phyloP scores from a whole-genome alignment of 75 land plant species.

The Pinus taeda region DNA sequence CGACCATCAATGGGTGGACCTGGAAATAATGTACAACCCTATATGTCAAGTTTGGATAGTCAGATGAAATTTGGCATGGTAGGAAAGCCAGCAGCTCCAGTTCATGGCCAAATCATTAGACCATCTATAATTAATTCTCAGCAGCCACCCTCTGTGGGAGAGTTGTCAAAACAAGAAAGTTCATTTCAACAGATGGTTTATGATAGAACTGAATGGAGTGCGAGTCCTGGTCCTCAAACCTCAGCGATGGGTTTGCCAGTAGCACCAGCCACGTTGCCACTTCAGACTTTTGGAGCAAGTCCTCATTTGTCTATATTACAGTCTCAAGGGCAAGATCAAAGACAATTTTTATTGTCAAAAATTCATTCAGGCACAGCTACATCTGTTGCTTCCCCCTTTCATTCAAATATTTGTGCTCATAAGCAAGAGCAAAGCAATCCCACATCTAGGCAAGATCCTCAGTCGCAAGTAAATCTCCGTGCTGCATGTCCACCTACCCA shows the following conservation, averaged over 20 bases:
- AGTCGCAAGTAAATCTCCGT: not conserved
- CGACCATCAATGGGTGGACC: not conserved
- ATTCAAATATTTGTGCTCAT: not conserved
- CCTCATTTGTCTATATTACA: not conserved
- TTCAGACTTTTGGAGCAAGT: not conserved
- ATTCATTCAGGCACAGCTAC: not conserved
- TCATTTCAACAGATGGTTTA: not conserved
- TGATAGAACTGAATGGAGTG: conserved; percentile 2
- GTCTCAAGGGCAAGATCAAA: not conserved
- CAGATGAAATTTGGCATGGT: not conserved
- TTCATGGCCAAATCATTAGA: not conserved
- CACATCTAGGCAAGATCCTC: not conserved
- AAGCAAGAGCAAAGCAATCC: not conserved
- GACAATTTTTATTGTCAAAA: not conserved
- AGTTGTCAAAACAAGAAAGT: conserved; percentile 2
- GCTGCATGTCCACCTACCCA: not conserved
- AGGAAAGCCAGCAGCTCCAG: not conserved
- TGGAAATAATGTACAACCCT: not conserved
- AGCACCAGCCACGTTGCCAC: not conserved
- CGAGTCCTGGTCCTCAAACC: not conserved
- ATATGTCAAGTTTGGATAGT: not conserved
- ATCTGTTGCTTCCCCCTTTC: not conserved
- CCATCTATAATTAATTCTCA: conserved; percentile 1
- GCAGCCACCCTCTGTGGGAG: conserved; percentile 1
- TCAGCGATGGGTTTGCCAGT: not conserved